Percentiles rank a stretch among this genome's conserved stretches.
phyloP scores from a whole-genome alignment of 441 rosid genomes.

The Populus tomentosa region DNA sequence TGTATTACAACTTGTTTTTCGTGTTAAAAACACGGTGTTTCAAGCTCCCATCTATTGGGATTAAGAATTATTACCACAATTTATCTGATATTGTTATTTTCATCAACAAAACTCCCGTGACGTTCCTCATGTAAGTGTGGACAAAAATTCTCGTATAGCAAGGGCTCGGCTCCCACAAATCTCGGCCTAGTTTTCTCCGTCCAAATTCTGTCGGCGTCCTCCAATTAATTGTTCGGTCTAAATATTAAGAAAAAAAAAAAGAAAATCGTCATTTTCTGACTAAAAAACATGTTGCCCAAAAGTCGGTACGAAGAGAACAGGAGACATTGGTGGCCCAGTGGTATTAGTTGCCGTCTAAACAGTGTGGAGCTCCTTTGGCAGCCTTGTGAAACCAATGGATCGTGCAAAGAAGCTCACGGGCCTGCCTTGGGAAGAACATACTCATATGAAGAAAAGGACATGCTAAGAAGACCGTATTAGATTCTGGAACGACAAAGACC shows the following conservation, averaged over 20 bases:
- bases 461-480: neutral
- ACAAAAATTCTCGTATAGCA: neutral
- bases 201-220: neutral
- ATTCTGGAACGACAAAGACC: neutral
- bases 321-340: neutral
- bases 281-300: neutral
- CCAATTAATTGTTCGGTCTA: neutral
- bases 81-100: too few relatives aligned
- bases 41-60: neutral
- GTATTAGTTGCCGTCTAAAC: neutral
- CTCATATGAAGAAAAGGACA: too few relatives aligned
- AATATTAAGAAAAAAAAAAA: neutral
- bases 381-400: neutral
- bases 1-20: too few relatives aligned
- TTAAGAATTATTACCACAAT: neutral
- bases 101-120: neutral
- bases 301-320: neutral
- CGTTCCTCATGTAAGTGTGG: neutral
- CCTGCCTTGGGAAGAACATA: neutral
- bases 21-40: too few relatives aligned
- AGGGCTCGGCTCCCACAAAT: constrained; percentile 6
- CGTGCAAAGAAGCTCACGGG: neutral
- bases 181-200: constrained; percentile 10
- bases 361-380: neutral
- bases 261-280: constrained; percentile 3